phyloP scores from a whole-genome alignment of 1,139 yeast genomes.

The Yamadazyma buinensis region DNA sequence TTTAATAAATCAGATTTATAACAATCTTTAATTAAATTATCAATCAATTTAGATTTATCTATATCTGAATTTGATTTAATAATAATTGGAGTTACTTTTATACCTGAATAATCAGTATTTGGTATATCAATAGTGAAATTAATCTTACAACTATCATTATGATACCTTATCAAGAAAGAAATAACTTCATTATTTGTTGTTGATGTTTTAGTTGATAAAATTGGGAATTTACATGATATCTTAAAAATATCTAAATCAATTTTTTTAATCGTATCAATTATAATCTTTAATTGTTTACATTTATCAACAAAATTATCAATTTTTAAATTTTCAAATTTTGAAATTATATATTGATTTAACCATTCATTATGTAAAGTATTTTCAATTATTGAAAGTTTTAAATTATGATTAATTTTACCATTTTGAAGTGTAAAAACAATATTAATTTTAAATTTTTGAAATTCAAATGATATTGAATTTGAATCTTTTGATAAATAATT shows the following conservation, averaged over 20 bases:
- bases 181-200: not conserved
- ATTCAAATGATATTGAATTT: slow-evolving; percentile 7
- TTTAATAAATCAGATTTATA: slow-evolving; percentile 2
- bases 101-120: not conserved
- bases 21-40: slow-evolving; percentile 1
- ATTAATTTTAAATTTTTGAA: slow-evolving; percentile 9
- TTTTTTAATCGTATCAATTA: slow-evolving; percentile 14
- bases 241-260: slow-evolving; percentile 28
- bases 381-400: slow-evolving; percentile 1
- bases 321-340: slow-evolving; percentile 8
- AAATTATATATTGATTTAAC: slow-evolving; percentile 7
- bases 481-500: slow-evolving; percentile 13
- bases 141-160: slow-evolving; percentile 1
- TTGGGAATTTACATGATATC: slow-evolving; percentile 27
- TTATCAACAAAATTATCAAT: slow-evolving; percentile 15
- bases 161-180: slow-evolving; percentile 12
- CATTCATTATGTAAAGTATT: slow-evolving; percentile 11
- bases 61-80: not conserved
- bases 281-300: slow-evolving; percentile 17
- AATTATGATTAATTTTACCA: not conserved
- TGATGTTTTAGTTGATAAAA: not conserved
- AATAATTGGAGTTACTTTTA: slow-evolving; percentile 3
- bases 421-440: slow-evolving; percentile 1
- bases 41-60: not conserved
- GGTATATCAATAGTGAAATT: slow-evolving; percentile 2